Percentiles rank a stretch among this genome's conserved stretches.
Conservation (phyloP, 2,329 filamentous ascomycete genomes). For the Pseudogymnoascus sp. region DNA sequence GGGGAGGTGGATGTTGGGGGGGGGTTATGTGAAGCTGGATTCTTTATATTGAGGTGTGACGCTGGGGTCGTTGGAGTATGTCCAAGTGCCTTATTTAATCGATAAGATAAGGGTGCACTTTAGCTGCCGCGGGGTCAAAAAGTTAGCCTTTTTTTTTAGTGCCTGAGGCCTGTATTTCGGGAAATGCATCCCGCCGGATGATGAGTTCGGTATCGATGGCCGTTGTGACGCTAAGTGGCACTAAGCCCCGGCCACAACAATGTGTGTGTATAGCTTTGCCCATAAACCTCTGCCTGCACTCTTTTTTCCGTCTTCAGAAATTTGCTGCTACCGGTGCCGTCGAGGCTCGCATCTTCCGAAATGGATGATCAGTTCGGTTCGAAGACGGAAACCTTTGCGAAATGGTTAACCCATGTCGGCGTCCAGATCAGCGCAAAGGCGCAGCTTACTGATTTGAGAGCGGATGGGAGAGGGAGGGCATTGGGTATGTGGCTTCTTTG, state of each 20-base stretch:
- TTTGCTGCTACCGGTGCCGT: neutral
- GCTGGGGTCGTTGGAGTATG: neutral
- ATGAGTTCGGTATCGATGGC: conserved; percentile 3
- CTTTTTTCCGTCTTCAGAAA: neutral
- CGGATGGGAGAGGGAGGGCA: conserved; percentile 50
- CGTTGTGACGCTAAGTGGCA: conserved; percentile 7
- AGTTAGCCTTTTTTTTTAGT: neutral
- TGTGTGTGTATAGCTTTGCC: conserved; percentile 4
- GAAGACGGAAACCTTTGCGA: conserved; percentile 44
- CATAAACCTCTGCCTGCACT: neutral
- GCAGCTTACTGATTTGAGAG: conserved; percentile 48
- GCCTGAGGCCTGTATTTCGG: neutral
- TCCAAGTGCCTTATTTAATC: conserved; percentile 7
- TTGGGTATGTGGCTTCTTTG: conserved; percentile 44
- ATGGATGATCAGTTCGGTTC: conserved; percentile 15
- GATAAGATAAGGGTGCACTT: conserved; percentile 6
- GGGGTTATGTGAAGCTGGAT: neutral
- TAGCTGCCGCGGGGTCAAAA: conserved; percentile 2
- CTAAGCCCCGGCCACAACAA: conserved; percentile 8
- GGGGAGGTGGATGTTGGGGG: neutral
- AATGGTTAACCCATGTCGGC: conserved; percentile 48
- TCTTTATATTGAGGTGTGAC: neutral
- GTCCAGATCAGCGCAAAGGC: conserved; percentile 52
- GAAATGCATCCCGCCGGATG: neutral
- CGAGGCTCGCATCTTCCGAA: neutral